phyloP scores from a whole-genome alignment of 306 rosid genomes.

The Coriaria nepalensis region DNA sequence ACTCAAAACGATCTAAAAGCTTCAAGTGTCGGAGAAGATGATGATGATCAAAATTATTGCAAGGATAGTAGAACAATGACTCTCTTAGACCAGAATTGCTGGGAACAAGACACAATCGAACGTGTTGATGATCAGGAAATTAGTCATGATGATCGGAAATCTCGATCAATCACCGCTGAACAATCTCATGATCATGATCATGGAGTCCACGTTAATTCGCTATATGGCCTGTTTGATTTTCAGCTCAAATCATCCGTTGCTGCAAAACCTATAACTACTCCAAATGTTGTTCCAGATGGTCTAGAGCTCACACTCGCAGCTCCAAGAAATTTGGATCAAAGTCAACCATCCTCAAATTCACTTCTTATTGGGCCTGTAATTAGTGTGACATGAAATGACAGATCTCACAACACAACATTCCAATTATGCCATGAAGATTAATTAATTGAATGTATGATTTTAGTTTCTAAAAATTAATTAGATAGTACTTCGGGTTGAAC shows the following conservation, averaged over 20 bases:
- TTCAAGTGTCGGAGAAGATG: too few species aligned
- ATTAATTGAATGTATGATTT: slow-evolving; percentile 5
- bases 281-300: slow-evolving; percentile 32
- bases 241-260: slow-evolving; percentile 20
- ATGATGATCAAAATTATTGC: too few species aligned
- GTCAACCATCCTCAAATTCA: slow-evolving; percentile 23
- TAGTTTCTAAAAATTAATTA: slow-evolving; percentile 3
- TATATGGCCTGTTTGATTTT: slow-evolving; percentile 24
- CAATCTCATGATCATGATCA: neutral
- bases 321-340: slow-evolving; percentile 31
- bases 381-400: slow-evolving; percentile 25
- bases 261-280: neutral
- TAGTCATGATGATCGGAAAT: too few species aligned
- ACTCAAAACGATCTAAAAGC: too few species aligned
- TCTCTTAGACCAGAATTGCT: too few species aligned
- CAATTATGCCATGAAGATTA: too few species aligned
- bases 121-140: too few species aligned
- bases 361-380: slow-evolving; percentile 42
- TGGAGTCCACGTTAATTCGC: slow-evolving; percentile 21
- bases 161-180: too few species aligned
- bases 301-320: slow-evolving; percentile 71
- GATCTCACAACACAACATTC: neutral
- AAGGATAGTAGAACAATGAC: too few species aligned
- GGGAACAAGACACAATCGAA: too few species aligned
- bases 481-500: neutral